Conservation (phyloP, 2,329 filamentous ascomycete genomes). For the Daldinia eschscholtzii region DNA sequence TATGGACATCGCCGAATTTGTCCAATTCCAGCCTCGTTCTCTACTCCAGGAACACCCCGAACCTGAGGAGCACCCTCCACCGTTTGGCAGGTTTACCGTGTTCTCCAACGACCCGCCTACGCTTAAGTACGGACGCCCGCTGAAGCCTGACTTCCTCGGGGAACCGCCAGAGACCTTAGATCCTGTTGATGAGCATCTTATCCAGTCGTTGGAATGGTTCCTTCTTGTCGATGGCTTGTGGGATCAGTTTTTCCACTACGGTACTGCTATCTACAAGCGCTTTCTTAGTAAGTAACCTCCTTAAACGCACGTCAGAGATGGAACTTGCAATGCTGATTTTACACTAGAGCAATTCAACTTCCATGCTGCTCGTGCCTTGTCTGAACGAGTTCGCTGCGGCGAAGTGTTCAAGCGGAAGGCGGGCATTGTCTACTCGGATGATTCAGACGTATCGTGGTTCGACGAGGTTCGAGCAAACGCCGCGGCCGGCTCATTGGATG, state of each 20-base stretch:
- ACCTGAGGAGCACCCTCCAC: constrained; percentile 53
- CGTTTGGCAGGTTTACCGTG: constrained; percentile 64
- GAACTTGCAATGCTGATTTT: constrained; percentile 20
- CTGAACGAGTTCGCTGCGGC: constrained; percentile 64
- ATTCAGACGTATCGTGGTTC: constrained; percentile 52
- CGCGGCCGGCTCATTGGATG: constrained; percentile 49
- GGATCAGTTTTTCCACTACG: constrained; percentile 75
- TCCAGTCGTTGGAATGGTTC: constrained; percentile 88
- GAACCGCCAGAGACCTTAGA: constrained; percentile 67
- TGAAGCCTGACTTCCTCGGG: constrained; percentile 79
- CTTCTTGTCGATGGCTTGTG: constrained; percentile 79
- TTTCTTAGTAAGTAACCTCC: constrained; percentile 79
- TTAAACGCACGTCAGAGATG: not conserved
- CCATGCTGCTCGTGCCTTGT: constrained; percentile 66
- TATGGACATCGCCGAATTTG: constrained; percentile 78
- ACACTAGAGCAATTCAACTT: constrained; percentile 63
- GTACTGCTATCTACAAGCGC: constrained; percentile 81
- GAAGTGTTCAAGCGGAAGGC: constrained; percentile 60
- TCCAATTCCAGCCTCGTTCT: constrained; percentile 74
- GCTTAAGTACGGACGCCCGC: constrained; percentile 70
- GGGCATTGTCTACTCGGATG: constrained; percentile 52
- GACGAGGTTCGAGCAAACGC: constrained; percentile 47
- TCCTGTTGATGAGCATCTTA: constrained; percentile 75
- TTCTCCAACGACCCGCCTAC: constrained; percentile 64
- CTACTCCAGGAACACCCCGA: constrained; percentile 64